These are phyloP conservation scores for Cordyceps cateniannulata DNA, from an alignment of 2,329 filamentous ascomycete genomes.

Conservation along the genomic window DNA sequence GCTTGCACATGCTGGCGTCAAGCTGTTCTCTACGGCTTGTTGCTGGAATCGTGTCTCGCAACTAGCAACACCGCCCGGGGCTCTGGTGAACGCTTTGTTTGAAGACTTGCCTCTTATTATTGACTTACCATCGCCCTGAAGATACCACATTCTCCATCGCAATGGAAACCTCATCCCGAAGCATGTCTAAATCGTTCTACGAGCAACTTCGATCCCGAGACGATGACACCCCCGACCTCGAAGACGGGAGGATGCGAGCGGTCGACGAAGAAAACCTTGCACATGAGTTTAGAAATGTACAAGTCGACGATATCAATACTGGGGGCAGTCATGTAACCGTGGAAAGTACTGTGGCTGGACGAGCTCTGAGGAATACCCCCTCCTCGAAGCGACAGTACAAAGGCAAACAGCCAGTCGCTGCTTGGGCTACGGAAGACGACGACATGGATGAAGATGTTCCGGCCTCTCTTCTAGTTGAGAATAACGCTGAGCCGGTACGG, in stretches of 20 bases:
- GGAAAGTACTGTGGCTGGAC: conserved; percentile 25
- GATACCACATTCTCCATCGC: neutral
- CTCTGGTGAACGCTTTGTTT: neutral
- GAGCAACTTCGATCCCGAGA: conserved; percentile 39
- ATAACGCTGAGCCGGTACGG: conserved; percentile 26
- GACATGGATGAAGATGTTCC: conserved; percentile 56
- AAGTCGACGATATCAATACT: conserved; percentile 38
- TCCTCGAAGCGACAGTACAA: neutral
- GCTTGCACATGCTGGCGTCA: neutral
- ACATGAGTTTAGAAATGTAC: conserved; percentile 44
- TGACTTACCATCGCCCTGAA: neutral
- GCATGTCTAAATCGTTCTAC: conserved; percentile 40
- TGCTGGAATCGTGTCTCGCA: neutral
- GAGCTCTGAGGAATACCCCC: neutral
- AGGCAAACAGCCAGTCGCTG: neutral
- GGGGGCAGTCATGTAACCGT: conserved; percentile 41
- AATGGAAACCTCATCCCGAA: conserved; percentile 16
- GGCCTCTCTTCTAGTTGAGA: conserved; percentile 56
- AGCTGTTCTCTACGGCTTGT: neutral
- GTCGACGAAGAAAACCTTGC: conserved; percentile 49
- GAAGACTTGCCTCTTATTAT: too few relatives aligned
- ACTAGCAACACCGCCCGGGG: neutral
- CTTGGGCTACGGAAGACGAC: conserved; percentile 35
- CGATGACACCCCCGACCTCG: conserved; percentile 30
- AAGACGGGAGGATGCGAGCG: conserved; percentile 35